These are phyloP conservation scores for Fusarium palustre DNA, from an alignment of 2,329 filamentous ascomycete genomes.

Conservation along the genomic window DNA sequence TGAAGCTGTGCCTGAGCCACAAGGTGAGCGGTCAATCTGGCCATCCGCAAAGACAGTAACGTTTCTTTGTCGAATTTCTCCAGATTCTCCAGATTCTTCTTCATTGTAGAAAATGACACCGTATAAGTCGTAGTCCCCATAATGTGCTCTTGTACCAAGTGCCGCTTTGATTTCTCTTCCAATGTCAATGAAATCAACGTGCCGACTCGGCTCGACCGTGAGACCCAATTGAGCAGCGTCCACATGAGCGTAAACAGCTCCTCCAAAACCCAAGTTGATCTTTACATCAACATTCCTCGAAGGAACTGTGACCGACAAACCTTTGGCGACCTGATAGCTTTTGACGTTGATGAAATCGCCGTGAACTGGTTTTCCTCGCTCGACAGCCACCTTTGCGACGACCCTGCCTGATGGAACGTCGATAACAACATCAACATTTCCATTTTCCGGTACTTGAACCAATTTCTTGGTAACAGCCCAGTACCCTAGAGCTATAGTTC, in stretches of 20 bases:
- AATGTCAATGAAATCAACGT: conserved; percentile 30
- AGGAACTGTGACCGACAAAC: not conserved
- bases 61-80: conserved; percentile 27
- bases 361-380: not conserved
- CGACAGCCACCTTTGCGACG: not conserved
- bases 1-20: conserved; percentile 44
- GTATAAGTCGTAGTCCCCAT: conserved; percentile 24
- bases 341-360: conserved; percentile 38
- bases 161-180: conserved; percentile 35
- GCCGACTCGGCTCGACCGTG: conserved; percentile 12
- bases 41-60: conserved; percentile 46
- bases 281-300: not conserved
- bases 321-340: conserved; percentile 32
- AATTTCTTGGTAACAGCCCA: conserved; percentile 37
- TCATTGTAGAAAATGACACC: conserved; percentile 36
- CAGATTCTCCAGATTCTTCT: not conserved
- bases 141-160: conserved; percentile 13
- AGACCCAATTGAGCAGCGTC: conserved; percentile 24
- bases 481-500: conserved; percentile 46
- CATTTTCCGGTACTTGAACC: not conserved
- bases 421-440: conserved; percentile 26
- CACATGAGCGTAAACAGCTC: conserved; percentile 31
- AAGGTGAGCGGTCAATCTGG: conserved; percentile 45
- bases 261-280: conserved; percentile 20
- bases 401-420: conserved; percentile 37